phyloP scores from a whole-genome alignment of 345 rosid genomes.

The Ceriops zippeliana region DNA sequence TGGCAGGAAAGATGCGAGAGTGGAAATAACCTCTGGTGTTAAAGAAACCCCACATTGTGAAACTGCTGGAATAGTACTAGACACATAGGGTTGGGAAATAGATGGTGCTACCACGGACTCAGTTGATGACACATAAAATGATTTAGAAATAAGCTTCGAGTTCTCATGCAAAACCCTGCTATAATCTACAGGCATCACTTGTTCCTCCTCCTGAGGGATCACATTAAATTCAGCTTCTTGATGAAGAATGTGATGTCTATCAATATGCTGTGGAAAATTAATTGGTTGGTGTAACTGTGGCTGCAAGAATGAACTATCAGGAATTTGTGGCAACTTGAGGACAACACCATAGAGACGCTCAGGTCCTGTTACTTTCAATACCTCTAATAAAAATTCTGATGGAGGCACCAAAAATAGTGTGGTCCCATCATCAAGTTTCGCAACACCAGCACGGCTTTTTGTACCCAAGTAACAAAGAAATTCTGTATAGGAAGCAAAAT shows the following conservation, averaged over 20 bases:
- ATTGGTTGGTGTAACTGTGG: slow-evolving; percentile 38
- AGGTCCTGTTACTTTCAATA: slow-evolving; percentile 75
- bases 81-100: slow-evolving; percentile 31
- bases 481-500: slow-evolving; percentile 93
- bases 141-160: slow-evolving; percentile 37
- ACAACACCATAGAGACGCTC: slow-evolving; percentile 97
- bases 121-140: slow-evolving; percentile 27
- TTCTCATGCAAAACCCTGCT: slow-evolving; percentile 47
- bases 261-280: slow-evolving; percentile 38
- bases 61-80: slow-evolving; percentile 25
- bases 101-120: slow-evolving; percentile 37
- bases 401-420: slow-evolving; percentile 91
- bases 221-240: slow-evolving; percentile 37
- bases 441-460: slow-evolving; percentile 95
- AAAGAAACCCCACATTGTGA: slow-evolving; percentile 60
- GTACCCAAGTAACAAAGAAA: slow-evolving; percentile 86
- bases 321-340: slow-evolving; percentile 58
- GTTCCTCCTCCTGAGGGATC: slow-evolving; percentile 40
- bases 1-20: slow-evolving; percentile 67
- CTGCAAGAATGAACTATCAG: slow-evolving; percentile 29
- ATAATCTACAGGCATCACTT: slow-evolving; percentile 33
- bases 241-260: slow-evolving; percentile 34
- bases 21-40: slow-evolving; percentile 83
- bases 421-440: slow-evolving; percentile 83
- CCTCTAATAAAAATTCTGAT: slow-evolving; percentile 77